Conservation (phyloP, 208 protist species). For the Leishmania guyanensis region DNA sequence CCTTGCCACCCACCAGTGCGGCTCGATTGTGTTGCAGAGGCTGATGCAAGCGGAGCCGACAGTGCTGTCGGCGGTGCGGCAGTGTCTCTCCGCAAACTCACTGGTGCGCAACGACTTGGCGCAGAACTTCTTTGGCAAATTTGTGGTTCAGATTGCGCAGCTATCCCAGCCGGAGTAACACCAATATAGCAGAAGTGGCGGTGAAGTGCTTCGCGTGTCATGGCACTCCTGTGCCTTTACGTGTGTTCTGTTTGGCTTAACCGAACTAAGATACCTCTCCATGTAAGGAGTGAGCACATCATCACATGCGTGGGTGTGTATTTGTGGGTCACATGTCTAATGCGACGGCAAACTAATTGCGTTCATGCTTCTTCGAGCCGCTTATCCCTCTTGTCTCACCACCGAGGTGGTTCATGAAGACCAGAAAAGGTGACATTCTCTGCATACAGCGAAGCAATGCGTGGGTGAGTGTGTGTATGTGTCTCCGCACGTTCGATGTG, state of each 20-base stretch:
- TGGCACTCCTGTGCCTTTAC: not conserved
- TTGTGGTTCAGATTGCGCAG: constrained; percentile 80
- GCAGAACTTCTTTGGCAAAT: constrained; percentile 88
- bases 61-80: constrained; percentile 48
- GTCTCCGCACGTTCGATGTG: not conserved
- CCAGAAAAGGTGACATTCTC: not conserved
- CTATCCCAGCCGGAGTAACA: constrained; percentile 16
- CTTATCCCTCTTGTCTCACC: not conserved
- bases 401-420: not conserved
- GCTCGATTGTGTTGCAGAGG: constrained; percentile 84
- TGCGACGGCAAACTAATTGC: not conserved
- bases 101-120: constrained; percentile 63
- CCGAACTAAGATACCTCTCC: constrained; percentile 9
- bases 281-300: constrained; percentile 2
- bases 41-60: constrained; percentile 68
- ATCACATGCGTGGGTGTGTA: not conserved
- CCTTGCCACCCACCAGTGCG: constrained; percentile 64
- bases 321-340: not conserved
- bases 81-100: constrained; percentile 42
- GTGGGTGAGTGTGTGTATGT: not conserved
- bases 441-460: not conserved
- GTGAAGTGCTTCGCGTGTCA: not conserved
- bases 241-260: constrained; percentile 5
- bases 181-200: not conserved
- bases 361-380: not conserved